Evolutionary conservation across 2,329 filamentous ascomycete species (phyloP).

Genomic region (Colletotrichum theobromicola): DNA sequence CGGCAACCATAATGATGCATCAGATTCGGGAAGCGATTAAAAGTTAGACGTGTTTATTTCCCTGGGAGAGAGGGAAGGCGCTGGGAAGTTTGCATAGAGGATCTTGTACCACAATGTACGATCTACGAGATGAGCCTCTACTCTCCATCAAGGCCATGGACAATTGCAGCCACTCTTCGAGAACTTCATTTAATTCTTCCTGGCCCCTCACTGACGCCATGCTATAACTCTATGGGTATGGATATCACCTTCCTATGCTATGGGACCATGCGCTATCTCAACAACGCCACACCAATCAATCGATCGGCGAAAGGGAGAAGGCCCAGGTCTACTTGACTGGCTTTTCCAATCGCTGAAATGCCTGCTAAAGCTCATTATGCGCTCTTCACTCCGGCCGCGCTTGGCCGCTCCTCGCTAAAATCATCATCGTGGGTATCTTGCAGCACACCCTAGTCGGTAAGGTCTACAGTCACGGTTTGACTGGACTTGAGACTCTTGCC

Average conservation of each 20-base stretch:
- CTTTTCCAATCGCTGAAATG: neutral
- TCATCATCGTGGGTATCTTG: neutral
- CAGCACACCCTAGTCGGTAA: neutral
- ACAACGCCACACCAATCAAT: neutral
- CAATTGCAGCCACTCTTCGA: constrained; percentile 6
- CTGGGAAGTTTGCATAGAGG: constrained; percentile 1
- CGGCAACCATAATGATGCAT: constrained; percentile 34
- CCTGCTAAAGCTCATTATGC: neutral
- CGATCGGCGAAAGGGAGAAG: neutral
- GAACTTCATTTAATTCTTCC: neutral
- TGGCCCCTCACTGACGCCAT: neutral
- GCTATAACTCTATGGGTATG: constrained; percentile 6
- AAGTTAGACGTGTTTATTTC: constrained; percentile 5
- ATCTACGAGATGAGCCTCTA: constrained; percentile 12
- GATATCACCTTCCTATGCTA: neutral
- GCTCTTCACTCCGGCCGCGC: neutral
- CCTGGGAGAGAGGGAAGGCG: neutral
- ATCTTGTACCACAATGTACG: constrained; percentile 20
- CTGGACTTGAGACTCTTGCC: neutral
- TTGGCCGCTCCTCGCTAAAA: neutral
- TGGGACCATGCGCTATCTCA: neutral
- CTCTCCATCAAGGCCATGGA: neutral
- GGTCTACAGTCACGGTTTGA: constrained; percentile 12
- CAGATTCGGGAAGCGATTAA: constrained; percentile 23
- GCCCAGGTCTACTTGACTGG: neutral